Evolutionary conservation across 139 green algal genomes (phyloP).

Genomic region (Diplosphaera chodatii): DNA sequence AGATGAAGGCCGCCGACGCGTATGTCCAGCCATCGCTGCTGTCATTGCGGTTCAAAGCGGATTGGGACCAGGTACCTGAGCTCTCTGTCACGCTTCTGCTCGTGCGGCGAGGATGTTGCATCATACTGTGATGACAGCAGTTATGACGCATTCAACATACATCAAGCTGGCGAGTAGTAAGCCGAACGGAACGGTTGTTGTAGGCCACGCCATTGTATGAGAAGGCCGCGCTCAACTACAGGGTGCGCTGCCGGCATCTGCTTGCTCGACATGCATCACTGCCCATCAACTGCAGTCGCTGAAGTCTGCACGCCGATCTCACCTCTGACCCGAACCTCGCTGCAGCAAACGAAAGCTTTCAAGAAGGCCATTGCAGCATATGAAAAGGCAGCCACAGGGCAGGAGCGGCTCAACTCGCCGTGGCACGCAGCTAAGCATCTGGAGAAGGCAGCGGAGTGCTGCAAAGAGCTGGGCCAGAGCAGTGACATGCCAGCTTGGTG

Average conservation of each 20-base stretch:
- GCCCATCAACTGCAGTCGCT: too few relatives aligned
- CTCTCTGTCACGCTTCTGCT: too few relatives aligned
- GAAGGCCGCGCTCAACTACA: constrained; percentile 56
- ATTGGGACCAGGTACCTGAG: constrained; percentile 71
- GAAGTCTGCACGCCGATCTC: too few relatives aligned
- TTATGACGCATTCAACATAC: too few relatives aligned
- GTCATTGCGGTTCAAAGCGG: constrained; percentile 53
- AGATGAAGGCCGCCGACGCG: background rate
- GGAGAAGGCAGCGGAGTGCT: constrained; percentile 35
- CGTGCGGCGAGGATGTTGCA: too few relatives aligned
- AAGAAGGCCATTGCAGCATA: constrained; percentile 48
- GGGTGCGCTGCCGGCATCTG: too few relatives aligned
- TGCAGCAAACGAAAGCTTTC: constrained; percentile 48
- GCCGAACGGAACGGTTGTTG: too few relatives aligned
- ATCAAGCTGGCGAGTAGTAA: too few relatives aligned
- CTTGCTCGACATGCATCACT: too few relatives aligned
- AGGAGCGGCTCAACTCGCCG: constrained; percentile 53
- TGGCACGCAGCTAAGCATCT: constrained; percentile 75
- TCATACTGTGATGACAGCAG: too few relatives aligned
- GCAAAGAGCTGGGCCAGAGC: constrained; percentile 19
- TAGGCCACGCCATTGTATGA: constrained; percentile 67
- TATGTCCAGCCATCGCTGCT: constrained; percentile 43
- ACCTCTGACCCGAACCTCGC: too few relatives aligned
- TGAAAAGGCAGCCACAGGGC: constrained; percentile 57
- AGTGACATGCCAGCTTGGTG: background rate